phyloP scores from a whole-genome alignment of 2,329 filamentous ascomycete genomes.

The Aspergillus sojae region DNA sequence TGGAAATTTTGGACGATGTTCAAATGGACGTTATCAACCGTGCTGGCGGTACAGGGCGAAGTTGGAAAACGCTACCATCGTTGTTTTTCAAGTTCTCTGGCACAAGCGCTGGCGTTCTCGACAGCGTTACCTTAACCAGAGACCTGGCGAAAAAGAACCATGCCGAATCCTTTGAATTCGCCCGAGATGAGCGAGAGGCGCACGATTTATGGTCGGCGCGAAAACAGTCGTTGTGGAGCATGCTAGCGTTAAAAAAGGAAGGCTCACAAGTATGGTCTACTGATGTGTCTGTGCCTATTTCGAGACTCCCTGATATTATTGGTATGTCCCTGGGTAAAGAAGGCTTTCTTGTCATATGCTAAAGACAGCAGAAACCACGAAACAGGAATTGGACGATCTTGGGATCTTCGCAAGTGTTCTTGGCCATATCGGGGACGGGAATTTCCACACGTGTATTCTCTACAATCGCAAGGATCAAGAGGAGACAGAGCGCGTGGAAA shows the following conservation, averaged over 20 bases:
- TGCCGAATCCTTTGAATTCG: slow-evolving; percentile 58
- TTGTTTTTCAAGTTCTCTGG: slow-evolving; percentile 67
- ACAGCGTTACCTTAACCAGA: slow-evolving; percentile 72
- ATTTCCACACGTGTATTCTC: slow-evolving; percentile 92
- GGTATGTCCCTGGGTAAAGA: slow-evolving; percentile 37
- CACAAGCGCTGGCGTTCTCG: slow-evolving; percentile 73
- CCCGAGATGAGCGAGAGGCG: slow-evolving; percentile 55
- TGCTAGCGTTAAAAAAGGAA: slow-evolving; percentile 58
- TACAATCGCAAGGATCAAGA: slow-evolving; percentile 72
- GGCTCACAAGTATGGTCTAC: slow-evolving; percentile 64
- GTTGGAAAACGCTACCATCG: slow-evolving; percentile 44
- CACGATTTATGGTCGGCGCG: slow-evolving; percentile 62
- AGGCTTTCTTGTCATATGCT: slow-evolving; percentile 13
- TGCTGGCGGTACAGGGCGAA: slow-evolving; percentile 60
- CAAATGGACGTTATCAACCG: slow-evolving; percentile 69
- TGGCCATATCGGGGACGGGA: slow-evolving; percentile 90
- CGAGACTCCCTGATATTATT: slow-evolving; percentile 63
- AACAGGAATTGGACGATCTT: slow-evolving; percentile 84
- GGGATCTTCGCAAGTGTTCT: slow-evolving; percentile 85
- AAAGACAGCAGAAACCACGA: slow-evolving; percentile 69
- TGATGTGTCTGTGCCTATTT: slow-evolving; percentile 64
- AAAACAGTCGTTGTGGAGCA: slow-evolving; percentile 64
- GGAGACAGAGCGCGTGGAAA: slow-evolving; percentile 75
- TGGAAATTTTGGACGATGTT: slow-evolving; percentile 65
- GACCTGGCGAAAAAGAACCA: slow-evolving; percentile 66